These are phyloP conservation scores for Dichotomopilus funicola DNA, from an alignment of 2,329 filamentous ascomycete genomes.

Conservation along the genomic window DNA sequence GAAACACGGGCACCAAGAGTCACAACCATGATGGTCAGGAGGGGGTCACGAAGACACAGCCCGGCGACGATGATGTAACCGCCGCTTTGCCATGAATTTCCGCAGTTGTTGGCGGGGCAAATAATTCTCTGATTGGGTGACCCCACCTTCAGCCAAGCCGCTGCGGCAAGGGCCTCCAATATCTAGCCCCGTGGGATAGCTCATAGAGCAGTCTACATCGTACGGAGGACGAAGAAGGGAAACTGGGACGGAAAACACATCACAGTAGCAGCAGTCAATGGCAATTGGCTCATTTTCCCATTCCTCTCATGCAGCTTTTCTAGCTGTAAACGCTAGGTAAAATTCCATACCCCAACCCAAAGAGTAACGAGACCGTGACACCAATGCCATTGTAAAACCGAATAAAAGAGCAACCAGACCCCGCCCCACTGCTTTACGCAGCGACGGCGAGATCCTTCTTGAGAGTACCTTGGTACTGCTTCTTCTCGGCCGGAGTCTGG, in stretches of 20 bases:
- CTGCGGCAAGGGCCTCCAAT: not conserved
- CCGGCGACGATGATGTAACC: slow-evolving; percentile 19
- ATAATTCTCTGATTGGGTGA: not conserved
- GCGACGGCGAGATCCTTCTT: slow-evolving; percentile 79
- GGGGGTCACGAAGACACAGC: not conserved
- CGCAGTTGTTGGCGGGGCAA: slow-evolving; percentile 9
- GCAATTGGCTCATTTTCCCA: slow-evolving; percentile 27
- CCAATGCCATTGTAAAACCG: slow-evolving; percentile 48
- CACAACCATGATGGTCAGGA: slow-evolving; percentile 3
- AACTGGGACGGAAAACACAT: not conserved
- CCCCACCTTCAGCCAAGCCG: not conserved
- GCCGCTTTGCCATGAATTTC: not conserved
- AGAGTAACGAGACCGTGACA: slow-evolving; percentile 39
- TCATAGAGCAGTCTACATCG: not conserved
- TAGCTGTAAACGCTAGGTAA: slow-evolving; percentile 26
- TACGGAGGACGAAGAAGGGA: not conserved
- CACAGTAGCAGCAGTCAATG: slow-evolving; percentile 13
- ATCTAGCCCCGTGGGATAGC: not conserved
- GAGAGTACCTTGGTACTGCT: slow-evolving; percentile 93
- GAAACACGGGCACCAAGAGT: not conserved
- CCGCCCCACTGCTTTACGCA: slow-evolving; percentile 29
- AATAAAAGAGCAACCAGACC: slow-evolving; percentile 19
- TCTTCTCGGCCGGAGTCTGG: slow-evolving; percentile 98
- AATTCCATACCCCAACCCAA: slow-evolving; percentile 23
- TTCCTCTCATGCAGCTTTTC: slow-evolving; percentile 25